Conservation (phyloP, 1,284 basidiomycete species). For the Sanghuangporus baumii region DNA sequence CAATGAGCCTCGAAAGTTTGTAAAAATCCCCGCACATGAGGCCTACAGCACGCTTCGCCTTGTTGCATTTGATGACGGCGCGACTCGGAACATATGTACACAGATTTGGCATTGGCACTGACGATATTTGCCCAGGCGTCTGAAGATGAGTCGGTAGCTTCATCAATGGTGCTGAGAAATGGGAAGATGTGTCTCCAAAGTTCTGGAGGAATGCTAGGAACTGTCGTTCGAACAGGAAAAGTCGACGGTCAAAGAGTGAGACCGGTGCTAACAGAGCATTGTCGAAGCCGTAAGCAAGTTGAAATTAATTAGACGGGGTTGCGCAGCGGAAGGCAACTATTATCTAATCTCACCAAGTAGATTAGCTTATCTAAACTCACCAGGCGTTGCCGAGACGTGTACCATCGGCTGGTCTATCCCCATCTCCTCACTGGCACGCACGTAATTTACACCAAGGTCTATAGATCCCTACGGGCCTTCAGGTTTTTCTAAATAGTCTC, state of each 20-base stretch:
- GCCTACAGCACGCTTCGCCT: constrained; percentile 4
- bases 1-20: neutral
- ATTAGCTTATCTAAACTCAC: too few species aligned
- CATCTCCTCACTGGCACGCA: too few species aligned
- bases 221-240: neutral
- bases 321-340: too few species aligned
- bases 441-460: too few species aligned
- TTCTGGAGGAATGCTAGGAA: neutral
- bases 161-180: neutral
- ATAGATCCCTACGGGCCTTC: too few species aligned
- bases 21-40: constrained; percentile 4
- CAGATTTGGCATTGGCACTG: neutral
- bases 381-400: too few species aligned
- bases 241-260: neutral
- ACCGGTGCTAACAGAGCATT: too few species aligned
- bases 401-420: too few species aligned
- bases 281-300: too few species aligned
- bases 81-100: neutral
- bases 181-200: constrained; percentile 5
- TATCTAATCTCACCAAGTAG: too few species aligned
- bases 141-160: neutral
- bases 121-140: neutral
- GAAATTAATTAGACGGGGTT: too few species aligned
- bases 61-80: neutral
- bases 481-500: too few species aligned